phyloP scores from a whole-genome alignment of 2,329 filamentous ascomycete species.

The Aspergillus sp. region DNA sequence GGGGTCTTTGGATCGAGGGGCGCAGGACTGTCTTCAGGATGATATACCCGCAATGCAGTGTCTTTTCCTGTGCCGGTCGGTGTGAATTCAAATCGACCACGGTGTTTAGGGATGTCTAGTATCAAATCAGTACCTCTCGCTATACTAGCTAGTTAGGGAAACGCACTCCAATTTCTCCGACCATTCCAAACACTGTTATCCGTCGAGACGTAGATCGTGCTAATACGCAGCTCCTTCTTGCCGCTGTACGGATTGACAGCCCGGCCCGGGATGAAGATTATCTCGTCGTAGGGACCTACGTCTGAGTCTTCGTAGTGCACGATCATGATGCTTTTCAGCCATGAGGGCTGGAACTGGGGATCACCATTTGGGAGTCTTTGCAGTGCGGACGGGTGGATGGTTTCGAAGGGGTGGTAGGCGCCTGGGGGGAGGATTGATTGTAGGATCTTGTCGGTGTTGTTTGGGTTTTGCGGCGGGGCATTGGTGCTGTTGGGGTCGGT shows the following conservation, averaged over 20 bases:
- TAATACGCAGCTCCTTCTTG: neutral
- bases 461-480: neutral
- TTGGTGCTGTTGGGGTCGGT: neutral
- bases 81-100: constrained; percentile 2
- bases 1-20: neutral
- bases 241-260: neutral
- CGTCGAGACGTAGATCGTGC: neutral
- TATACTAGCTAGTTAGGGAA: neutral
- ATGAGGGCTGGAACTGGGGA: neutral
- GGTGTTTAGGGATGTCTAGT: constrained; percentile 5
- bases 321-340: constrained; percentile 5
- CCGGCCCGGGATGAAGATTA: neutral
- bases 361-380: neutral
- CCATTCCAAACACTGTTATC: constrained; percentile 9
- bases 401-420: constrained; percentile 3
- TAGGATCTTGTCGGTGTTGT: neutral
- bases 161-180: constrained; percentile 4
- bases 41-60: neutral
- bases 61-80: neutral
- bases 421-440: neutral
- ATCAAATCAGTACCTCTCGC: neutral
- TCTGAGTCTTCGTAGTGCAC: neutral
- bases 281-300: constrained; percentile 3
- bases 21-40: neutral
- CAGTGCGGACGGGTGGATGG: neutral